Evolutionary conservation across 2,329 filamentous ascomycete species (phyloP), one percentile per base, ranked within the genome.

Genomic region (Penicillium sp.): DNA sequence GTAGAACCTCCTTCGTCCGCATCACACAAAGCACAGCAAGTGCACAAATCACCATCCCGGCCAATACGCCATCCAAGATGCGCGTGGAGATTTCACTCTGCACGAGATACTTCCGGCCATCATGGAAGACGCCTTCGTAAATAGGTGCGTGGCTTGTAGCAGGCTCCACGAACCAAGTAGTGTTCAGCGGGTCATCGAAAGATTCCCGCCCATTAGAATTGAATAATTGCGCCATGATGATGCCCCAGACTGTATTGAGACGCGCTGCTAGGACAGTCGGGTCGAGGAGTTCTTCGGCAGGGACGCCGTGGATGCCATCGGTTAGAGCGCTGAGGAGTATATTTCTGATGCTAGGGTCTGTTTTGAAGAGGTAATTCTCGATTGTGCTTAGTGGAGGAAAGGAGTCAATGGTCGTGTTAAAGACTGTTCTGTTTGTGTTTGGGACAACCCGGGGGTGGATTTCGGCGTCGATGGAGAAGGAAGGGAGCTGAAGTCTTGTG

Each of bases 71-170:
- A n/a, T 64, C 61, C 0, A 68, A 58, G 21, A 69, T 61, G 3
- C 57, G 58, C 2, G 64, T 68, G 0, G 66, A 67, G 13, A 66
- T 35, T 10, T 49, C 38, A 31, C 60, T 64, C 38, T 68, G 66
- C 9, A 65, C 54, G n/a, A 69, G 66, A 50, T 57, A 58, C 12
- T 50, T 43, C 6, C 56, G 37, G 7, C 49, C 45, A 10, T 54
- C 42, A 33, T 57, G 50, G 5, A 59, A 52, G 17, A 33, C 7
- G 2, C 31, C 54, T 29, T 40, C 25, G 29, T 58, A 57, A 2
- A 19, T 47, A 21, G 40, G 38, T 2, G 49, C 49, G 15, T 27
- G 9, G 25, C 41, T 42, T 7, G 37, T 50, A 23, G 49, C 49
- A 7, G 49, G 49, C 13, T 50, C 49, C 10, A 51, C 37, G 23